phyloP scores from a whole-genome alignment of 2,329 filamentous ascomycete species.

The Diaporthe amygdali region DNA sequence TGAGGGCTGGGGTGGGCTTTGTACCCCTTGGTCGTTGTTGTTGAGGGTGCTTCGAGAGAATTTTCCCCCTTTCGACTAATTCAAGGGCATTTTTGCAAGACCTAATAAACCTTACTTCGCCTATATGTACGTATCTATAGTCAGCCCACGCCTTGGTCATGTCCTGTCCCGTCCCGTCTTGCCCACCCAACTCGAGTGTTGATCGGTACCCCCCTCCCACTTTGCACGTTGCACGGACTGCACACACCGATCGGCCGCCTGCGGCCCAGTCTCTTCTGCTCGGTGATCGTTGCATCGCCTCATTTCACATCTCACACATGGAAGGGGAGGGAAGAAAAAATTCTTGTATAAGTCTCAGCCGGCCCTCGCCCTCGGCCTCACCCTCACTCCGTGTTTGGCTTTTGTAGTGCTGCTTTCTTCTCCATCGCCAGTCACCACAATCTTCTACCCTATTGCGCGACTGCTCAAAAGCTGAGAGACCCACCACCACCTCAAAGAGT shows the following conservation, averaged over 20 bases:
- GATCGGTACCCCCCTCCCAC: not conserved
- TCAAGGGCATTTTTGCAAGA: not conserved
- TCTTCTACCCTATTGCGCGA: not conserved
- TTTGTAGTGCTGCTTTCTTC: not conserved
- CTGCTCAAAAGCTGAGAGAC: not conserved
- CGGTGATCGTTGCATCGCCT: conserved; percentile 15
- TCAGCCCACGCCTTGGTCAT: not conserved
- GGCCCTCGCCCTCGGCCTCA: not conserved
- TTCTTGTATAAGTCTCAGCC: conserved; percentile 17
- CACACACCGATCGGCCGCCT: conserved; percentile 14
- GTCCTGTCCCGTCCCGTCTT: not conserved
- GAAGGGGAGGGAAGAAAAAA: not conserved
- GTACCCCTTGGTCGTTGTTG: not conserved
- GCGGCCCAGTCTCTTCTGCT: not conserved
- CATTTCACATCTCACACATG: conserved; percentile 11
- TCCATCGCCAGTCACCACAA: not conserved
- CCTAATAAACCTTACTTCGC: not conserved
- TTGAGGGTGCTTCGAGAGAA: conserved; percentile 8
- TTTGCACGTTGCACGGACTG: conserved; percentile 16
- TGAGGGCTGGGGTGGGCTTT: not conserved
- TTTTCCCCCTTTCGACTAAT: not conserved
- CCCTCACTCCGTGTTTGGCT: not conserved
- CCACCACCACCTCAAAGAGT: not conserved
- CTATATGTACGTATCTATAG: not conserved
- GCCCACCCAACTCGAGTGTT: not conserved